phyloP scores from a whole-genome alignment of 2,329 filamentous ascomycete species.

The Periconia sp. region DNA sequence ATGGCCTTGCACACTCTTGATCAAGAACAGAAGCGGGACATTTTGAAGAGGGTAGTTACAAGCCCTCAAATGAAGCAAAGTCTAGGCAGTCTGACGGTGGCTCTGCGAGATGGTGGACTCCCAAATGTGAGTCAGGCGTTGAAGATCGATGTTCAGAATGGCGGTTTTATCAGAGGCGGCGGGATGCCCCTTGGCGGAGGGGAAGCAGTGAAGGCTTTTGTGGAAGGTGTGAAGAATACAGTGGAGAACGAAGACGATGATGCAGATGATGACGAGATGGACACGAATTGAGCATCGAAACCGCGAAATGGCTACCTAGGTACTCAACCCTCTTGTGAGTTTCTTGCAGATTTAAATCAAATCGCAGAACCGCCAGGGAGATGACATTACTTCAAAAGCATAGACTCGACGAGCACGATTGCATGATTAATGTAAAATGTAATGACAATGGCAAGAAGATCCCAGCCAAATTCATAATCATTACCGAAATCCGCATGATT shows the following conservation, averaged over 20 bases:
- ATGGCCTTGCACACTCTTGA: constrained; percentile 75
- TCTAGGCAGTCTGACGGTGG: constrained; percentile 79
- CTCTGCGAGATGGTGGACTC: constrained; percentile 84
- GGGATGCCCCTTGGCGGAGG: constrained; percentile 84
- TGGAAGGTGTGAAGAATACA: constrained; percentile 82
- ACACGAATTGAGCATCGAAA: not conserved
- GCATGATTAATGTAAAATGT: not conserved
- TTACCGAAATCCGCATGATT: not conserved
- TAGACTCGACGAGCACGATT: not conserved
- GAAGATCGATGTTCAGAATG: constrained; percentile 76
- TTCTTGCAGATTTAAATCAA: not conserved
- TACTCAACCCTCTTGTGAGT: not conserved
- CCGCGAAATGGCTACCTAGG: not conserved
- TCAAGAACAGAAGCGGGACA: constrained; percentile 73
- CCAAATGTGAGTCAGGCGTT: constrained; percentile 88
- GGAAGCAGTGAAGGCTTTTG: constrained; percentile 86
- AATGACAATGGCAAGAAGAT: not conserved
- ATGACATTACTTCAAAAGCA: not conserved
- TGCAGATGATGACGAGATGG: constrained; percentile 11
- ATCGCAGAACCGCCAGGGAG: not conserved
- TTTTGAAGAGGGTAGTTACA: constrained; percentile 79
- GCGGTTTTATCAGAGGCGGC: constrained; percentile 76
- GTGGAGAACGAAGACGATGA: constrained; percentile 57
- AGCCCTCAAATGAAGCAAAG: constrained; percentile 92
- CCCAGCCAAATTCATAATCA: not conserved